Base-by-base conservation (phyloP, 2,329 filamentous ascomycete species). In the Botryotinia convoluta region DNA sequence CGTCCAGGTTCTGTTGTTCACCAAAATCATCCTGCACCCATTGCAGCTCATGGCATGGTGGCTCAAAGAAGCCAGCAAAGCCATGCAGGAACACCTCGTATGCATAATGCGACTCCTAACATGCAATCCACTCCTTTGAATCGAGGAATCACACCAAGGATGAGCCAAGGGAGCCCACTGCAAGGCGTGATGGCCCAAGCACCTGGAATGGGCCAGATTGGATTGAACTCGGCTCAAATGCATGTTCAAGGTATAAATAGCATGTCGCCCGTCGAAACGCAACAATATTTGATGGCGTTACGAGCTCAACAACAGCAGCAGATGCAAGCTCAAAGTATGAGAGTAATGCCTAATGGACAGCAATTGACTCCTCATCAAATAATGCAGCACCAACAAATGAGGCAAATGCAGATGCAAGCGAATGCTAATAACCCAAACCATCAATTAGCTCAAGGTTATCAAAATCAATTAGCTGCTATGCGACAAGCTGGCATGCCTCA, bases 1-100 rank as follows among this genome's bases (percentile, higher is more conserved):
- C 85, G 91, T 62, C 90, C 91, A 26, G 84, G 90, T 0, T 93
- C 91, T 26, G 89, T 90, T 8, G 88, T 89, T 5, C 90, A 90
- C 75, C 80, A 81, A 64, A 88, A 86, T 70, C 86, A 87, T 72
- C 80, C 82, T 2, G 88, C 85, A 0, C 87, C 89, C 6, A 57
- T 57, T 57, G 89, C 90, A 86, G 83, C 88, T 0, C 86, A 88
- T 77, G 87, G 85, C 76, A 91, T 91, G 89, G 89, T 87, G 72
- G 85, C 88, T 32, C 86, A 89, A 75, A 87, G 88, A 73, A 91
- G 89, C 78, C 90, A 92, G 78, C 89, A 91, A 78, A 91, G 90
- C 76, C 89, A 91, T 80, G 85, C 87, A 4, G 87, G 86, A n/a
- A 91, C 90, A 16, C 90, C 90, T 39, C 86, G 88, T 20, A 88